Evolutionary conservation across 2,329 filamentous ascomycete species (phyloP).

Genomic region (Pseudogymnoascus sp.): DNA sequence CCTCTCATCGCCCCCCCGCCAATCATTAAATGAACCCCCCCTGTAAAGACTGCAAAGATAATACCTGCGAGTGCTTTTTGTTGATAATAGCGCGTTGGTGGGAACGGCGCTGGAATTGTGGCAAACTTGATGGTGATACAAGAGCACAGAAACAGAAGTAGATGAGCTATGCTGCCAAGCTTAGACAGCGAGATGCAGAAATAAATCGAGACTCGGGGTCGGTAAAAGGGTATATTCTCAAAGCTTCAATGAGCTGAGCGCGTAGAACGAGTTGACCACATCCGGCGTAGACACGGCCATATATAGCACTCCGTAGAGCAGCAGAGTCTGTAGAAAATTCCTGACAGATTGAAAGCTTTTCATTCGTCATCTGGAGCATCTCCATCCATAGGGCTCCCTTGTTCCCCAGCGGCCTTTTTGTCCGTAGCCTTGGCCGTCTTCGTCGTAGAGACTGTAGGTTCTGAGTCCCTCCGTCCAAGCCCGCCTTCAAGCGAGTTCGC

Average conservation of each 20-base stretch:
- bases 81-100: background rate
- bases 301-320: background rate
- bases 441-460: background rate
- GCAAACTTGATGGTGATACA: background rate
- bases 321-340: background rate
- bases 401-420: background rate
- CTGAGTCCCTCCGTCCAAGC: background rate
- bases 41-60: background rate
- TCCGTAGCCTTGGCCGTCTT: background rate
- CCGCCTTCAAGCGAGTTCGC: conserved; percentile 12
- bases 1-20: background rate
- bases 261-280: background rate
- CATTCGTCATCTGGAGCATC: background rate
- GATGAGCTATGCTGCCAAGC: background rate
- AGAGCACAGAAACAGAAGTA: background rate
- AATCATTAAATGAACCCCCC: background rate
- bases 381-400: background rate
- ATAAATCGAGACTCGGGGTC: background rate
- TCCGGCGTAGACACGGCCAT: background rate
- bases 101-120: background rate
- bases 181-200: background rate
- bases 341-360: background rate
- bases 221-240: background rate
- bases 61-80: background rate
- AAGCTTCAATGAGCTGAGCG: background rate